These are phyloP conservation scores for Russula earlei DNA, from an alignment of 768 basidiomycete genomes.

Conservation along the genomic window DNA sequence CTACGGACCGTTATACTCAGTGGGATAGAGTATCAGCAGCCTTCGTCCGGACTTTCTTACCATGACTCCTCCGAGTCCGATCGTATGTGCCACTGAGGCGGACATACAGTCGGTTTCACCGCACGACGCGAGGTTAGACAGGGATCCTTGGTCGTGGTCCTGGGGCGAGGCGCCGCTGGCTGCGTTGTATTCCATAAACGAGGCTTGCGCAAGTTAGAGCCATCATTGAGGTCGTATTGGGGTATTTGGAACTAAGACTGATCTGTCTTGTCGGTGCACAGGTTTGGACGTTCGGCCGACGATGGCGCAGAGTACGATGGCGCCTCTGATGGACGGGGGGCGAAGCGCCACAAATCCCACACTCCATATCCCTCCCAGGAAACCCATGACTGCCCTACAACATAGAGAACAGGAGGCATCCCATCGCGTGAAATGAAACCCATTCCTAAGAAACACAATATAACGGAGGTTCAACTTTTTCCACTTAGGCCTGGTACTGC, in stretches of 20 bases:
- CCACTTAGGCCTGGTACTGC: too few relatives aligned
- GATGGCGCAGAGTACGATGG: background rate
- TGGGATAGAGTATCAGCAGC: background rate
- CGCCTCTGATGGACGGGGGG: too few relatives aligned
- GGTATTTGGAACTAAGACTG: background rate
- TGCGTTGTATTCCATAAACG: background rate
- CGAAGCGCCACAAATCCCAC: too few relatives aligned
- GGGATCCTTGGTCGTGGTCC: background rate
- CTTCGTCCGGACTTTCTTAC: background rate
- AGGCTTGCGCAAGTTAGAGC: background rate
- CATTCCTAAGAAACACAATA: too few relatives aligned
- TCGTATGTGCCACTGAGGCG: background rate
- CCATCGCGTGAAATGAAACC: too few relatives aligned
- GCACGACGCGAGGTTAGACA: background rate
- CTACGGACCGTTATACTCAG: too few relatives aligned
- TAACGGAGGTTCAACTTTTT: too few relatives aligned
- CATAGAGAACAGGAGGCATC: too few relatives aligned
- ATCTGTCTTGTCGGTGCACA: conserved; percentile 5
- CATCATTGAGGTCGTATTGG: conserved; percentile 2
- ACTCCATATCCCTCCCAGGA: too few relatives aligned
- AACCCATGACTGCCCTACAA: too few relatives aligned
- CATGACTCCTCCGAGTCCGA: background rate
- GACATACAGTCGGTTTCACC: background rate
- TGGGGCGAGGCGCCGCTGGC: background rate
- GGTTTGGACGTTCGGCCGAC: background rate